Conservation (phyloP, 1,284 basidiomycete species). For the Ganoderma resinaceum region DNA sequence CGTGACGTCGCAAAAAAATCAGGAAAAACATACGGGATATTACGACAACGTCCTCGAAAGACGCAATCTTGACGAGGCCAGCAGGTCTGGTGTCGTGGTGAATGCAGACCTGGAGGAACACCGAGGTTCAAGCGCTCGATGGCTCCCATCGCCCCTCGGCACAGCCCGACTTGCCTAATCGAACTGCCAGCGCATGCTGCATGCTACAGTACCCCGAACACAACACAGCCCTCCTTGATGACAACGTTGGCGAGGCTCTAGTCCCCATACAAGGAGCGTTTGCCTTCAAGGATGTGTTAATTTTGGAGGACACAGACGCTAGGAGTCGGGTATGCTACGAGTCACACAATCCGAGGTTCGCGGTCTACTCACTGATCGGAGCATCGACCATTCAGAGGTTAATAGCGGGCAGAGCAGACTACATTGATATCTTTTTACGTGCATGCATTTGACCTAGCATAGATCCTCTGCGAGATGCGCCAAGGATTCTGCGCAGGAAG, state of each 20-base stretch:
- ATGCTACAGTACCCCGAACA: background rate
- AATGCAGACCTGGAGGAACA: background rate
- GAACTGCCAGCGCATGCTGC: background rate
- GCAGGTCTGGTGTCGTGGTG: background rate
- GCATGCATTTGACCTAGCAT: background rate
- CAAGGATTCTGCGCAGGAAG: background rate
- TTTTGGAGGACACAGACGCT: background rate
- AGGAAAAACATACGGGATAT: background rate
- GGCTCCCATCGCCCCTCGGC: background rate
- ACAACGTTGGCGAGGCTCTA: background rate
- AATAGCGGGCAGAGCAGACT: background rate
- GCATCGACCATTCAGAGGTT: background rate
- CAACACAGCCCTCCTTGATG: background rate
- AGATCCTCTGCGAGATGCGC: background rate
- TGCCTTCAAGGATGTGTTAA: background rate
- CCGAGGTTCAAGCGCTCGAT: background rate
- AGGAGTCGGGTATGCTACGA: background rate
- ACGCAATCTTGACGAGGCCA: background rate
- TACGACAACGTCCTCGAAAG: background rate
- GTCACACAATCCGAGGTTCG: conserved; percentile 1
- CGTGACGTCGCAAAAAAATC: background rate
- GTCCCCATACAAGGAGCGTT: background rate
- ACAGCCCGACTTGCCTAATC: background rate
- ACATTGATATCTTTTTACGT: background rate
- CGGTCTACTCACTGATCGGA: background rate